Conservation (phyloP, 352 stramenopile genomes). For the Phytophthora fragariaefolia region DNA sequence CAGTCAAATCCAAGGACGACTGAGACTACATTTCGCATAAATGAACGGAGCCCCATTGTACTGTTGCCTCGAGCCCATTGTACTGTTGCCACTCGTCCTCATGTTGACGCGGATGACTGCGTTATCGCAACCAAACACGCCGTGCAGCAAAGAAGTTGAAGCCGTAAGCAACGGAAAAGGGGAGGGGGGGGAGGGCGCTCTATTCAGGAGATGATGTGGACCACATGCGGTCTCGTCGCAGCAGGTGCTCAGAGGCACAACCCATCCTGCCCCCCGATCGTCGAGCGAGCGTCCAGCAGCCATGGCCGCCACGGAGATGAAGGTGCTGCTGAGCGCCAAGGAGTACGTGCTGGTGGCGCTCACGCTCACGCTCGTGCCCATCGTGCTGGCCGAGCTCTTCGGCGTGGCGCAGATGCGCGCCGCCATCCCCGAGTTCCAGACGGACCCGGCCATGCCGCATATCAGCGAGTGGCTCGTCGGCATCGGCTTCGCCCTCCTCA, state of each 20-base stretch:
- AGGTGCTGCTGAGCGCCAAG: conserved; percentile 40
- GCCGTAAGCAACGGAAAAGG: too few relatives aligned
- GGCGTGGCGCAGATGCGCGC: conserved; percentile 44
- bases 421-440: conserved; percentile 40
- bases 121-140: conserved; percentile 8
- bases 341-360: conserved; percentile 44
- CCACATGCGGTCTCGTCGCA: too few relatives aligned
- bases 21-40: conserved; percentile 26
- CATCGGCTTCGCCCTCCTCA: conserved; percentile 35
- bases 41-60: conserved; percentile 14
- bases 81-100: not conserved
- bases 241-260: conserved; percentile 15
- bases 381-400: conserved; percentile 41
- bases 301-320: conserved; percentile 47
- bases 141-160: too few relatives aligned
- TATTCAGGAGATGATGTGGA: not conserved
- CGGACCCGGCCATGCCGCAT: conserved; percentile 41
- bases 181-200: too few relatives aligned
- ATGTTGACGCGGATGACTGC: not conserved
- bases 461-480: conserved; percentile 35
- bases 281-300: conserved; percentile 25
- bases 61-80: conserved; percentile 8
- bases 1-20: conserved; percentile 37
- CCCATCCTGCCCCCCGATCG: conserved; percentile 23
- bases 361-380: conserved; percentile 36